phyloP scores from a whole-genome alignment of 441 rosid species.

The Raphanus hybrid region DNA sequence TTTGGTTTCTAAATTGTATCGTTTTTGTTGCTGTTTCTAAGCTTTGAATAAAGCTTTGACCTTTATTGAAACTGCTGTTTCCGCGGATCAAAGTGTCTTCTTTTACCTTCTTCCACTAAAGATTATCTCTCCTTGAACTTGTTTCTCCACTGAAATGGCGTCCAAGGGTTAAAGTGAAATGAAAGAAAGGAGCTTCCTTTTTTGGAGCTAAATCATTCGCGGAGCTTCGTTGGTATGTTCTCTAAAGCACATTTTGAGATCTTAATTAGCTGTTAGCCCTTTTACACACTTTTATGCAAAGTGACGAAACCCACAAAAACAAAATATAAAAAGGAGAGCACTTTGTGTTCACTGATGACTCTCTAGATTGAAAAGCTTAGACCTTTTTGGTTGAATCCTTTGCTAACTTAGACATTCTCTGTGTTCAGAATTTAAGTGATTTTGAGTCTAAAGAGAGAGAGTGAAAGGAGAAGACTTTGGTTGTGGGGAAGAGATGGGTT shows the following conservation, averaged over 20 bases:
- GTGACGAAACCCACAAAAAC: conserved; percentile 19
- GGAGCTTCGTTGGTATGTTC: conserved; percentile 39
- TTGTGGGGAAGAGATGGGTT: conserved; percentile 61
- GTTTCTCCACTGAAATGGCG: conserved; percentile 10
- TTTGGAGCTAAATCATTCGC: conserved; percentile 7
- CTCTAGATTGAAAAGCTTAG: conserved; percentile 27
- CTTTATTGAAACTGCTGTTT: conserved; percentile 29
- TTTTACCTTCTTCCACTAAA: conserved; percentile 13
- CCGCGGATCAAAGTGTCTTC: conserved; percentile 29
- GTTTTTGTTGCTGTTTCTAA: conserved; percentile 25
- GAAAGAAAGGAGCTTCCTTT: conserved; percentile 38
- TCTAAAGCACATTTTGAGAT: conserved; percentile 26
- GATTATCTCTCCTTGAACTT: neutral
- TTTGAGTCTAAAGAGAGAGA: conserved; percentile 16
- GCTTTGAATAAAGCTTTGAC: conserved; percentile 40
- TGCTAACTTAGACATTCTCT: conserved; percentile 14
- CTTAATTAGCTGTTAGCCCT: conserved; percentile 22
- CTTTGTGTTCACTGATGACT: conserved; percentile 24
- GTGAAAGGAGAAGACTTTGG: neutral
- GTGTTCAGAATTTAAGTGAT: conserved; percentile 10
- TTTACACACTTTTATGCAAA: conserved; percentile 18
- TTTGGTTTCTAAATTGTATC: conserved; percentile 20
- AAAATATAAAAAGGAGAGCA: conserved; percentile 20
- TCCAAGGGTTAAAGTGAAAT: neutral
- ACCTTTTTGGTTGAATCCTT: conserved; percentile 21